A percentile compares a stretch with the other conserved stretches of the same genome.
These are phyloP conservation scores for Pichia sp. DNA, from an alignment of 1,139 yeast genomes.

Conservation along the genomic window DNA sequence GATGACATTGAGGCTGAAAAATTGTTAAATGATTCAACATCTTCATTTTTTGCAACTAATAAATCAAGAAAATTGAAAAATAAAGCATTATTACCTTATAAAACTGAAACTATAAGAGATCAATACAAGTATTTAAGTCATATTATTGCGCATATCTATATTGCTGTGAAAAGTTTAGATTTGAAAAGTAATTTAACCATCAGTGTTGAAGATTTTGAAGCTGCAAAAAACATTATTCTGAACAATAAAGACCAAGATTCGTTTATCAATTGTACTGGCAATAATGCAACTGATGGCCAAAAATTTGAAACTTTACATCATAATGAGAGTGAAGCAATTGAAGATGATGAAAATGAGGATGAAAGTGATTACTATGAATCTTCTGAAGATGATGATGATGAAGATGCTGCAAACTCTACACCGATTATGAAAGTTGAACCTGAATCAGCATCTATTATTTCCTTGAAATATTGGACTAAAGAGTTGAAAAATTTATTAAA, in stretches of 20 bases:
- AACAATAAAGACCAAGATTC: constrained; percentile 11
- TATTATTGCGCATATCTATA: constrained; percentile 70
- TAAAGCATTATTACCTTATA: constrained; percentile 67
- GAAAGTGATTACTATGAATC: constrained; percentile 37
- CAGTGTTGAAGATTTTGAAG: constrained; percentile 42
- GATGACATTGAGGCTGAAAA: constrained; percentile 37
- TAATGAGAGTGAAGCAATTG: constrained; percentile 37
- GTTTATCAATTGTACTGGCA: constrained; percentile 12
- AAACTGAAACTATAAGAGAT: constrained; percentile 61
- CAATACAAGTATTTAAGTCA: constrained; percentile 73
- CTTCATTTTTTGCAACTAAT: constrained; percentile 52
- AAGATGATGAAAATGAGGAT: constrained; percentile 38
- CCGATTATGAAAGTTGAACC: constrained; percentile 48
- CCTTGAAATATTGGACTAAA: constrained; percentile 82
- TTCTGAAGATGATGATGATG: constrained; percentile 33
- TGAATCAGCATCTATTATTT: constrained; percentile 65
- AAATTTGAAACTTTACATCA: constrained; percentile 37
- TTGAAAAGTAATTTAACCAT: constrained; percentile 67
- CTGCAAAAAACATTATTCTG: constrained; percentile 20
- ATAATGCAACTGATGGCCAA: constrained; percentile 23
- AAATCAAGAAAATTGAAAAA: constrained; percentile 52
- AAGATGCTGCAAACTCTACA: constrained; percentile 29
- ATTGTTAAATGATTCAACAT: constrained; percentile 42
- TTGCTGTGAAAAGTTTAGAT: constrained; percentile 72
- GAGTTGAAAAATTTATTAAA: constrained; percentile 76